Conservation (phyloP, 306 rosid species). For the Begonia fuchsioides region DNA sequence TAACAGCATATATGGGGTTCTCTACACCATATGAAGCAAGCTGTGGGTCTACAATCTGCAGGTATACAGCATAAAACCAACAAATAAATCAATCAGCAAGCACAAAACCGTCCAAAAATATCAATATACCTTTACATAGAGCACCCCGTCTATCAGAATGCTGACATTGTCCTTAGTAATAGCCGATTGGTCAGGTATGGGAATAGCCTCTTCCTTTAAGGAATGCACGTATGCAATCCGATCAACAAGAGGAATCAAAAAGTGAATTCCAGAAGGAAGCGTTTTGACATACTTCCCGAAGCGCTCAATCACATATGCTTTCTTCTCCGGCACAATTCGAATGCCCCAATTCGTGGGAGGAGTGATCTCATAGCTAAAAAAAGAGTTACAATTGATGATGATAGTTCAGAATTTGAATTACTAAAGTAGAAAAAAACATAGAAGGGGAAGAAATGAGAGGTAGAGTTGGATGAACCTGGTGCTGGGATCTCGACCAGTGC, state of each 20-base stretch:
- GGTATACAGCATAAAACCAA: not conserved
- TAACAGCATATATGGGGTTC: slow-evolving; percentile 72
- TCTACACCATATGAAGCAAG: slow-evolving; percentile 86
- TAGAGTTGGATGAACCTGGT: slow-evolving; percentile 21
- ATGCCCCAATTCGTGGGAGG: slow-evolving; percentile 96
- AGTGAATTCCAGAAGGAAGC: slow-evolving; percentile 81
- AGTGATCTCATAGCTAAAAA: slow-evolving; percentile 29
- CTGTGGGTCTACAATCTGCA: slow-evolving; percentile 86
- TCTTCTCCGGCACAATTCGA: slow-evolving; percentile 93
- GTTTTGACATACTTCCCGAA: slow-evolving; percentile 81
- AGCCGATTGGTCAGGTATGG: slow-evolving; percentile 76
- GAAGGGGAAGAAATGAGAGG: not conserved
- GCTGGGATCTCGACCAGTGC: slow-evolving; percentile 40
- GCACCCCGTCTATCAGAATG: slow-evolving; percentile 82
- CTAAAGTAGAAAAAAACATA: not conserved
- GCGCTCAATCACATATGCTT: slow-evolving; percentile 78
- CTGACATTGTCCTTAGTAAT: slow-evolving; percentile 85
- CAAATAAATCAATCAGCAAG: not conserved
- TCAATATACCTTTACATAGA: slow-evolving; percentile 59
- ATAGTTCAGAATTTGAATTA: not conserved
- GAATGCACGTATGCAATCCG: slow-evolving; percentile 85
- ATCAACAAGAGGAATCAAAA: slow-evolving; percentile 73
- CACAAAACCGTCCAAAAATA: not conserved
- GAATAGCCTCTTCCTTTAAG: slow-evolving; percentile 77
- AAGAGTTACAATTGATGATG: not conserved